Evolutionary conservation across 768 basidiomycete species (phyloP).

Genomic region (Mycena kentingensis): DNA sequence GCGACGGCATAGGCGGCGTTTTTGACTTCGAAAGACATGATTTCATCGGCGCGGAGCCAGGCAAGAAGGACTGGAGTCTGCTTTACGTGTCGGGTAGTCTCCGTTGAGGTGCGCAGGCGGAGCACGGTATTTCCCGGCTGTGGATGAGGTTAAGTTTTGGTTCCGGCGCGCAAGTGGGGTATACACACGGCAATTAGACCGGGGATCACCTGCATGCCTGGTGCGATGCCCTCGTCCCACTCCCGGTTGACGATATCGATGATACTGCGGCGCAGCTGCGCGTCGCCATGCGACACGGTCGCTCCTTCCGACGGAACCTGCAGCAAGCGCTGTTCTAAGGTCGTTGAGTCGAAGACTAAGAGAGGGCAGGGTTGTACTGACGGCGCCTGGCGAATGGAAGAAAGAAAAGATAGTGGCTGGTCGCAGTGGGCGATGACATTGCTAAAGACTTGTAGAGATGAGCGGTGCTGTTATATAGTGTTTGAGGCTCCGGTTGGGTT

Average conservation of each 20-base stretch:
- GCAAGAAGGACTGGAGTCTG: not conserved
- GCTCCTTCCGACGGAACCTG: not conserved
- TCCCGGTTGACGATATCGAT: not conserved
- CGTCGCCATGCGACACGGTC: not conserved
- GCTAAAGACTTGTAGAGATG: not conserved
- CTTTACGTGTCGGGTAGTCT: not conserved
- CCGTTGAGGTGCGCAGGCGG: not conserved
- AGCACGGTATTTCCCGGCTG: not conserved
- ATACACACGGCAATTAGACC: not conserved
- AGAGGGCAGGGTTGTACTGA: not conserved
- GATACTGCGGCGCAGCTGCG: not conserved
- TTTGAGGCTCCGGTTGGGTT: not conserved
- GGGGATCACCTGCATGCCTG: not conserved
- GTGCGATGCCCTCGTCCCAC: conserved; percentile 6
- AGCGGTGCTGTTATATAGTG: not conserved
- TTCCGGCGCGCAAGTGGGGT: not conserved
- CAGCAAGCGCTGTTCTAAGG: not conserved
- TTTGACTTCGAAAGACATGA: not conserved
- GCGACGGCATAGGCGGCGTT: not conserved
- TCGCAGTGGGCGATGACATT: not conserved
- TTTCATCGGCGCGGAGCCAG: not conserved
- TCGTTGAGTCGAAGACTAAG: not conserved
- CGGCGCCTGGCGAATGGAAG: not conserved
- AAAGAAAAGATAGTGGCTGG: conserved; percentile 5
- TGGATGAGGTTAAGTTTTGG: not conserved